Base-by-base conservation (phyloP, 768 basidiomycete species). In the button mushroom (Agaricus bisporus) region DNA sequence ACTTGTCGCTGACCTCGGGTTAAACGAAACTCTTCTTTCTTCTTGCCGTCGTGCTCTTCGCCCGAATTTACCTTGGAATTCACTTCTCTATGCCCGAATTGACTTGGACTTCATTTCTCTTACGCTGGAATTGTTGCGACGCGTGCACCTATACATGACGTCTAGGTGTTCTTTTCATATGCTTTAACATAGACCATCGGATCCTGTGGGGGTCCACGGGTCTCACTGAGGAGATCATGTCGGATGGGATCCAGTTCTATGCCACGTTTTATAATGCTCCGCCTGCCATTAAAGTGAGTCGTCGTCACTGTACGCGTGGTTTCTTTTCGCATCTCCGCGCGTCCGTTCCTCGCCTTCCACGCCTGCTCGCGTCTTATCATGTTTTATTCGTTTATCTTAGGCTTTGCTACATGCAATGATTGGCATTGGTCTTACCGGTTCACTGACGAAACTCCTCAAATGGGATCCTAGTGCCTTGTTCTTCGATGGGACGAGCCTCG, bases 391-490 rank as follows among this genome's bases (percentile, higher is more conserved):
- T 46, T 42, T 36, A 14, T 41, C 14, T 20, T 58, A 95, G 91
- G 92, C 91, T 0, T 72, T 95, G 51, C 75, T 97, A 55, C 94
- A 98, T 69, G 87, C 83, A 29, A 83, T 95, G 69, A 79, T 91
- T 43, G 86, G 81, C 15, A 76, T 94, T 15, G 90, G 91, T 10
- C 66, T 97, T 35, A 60, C 86, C 22, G 87, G 86, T 9, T 74
- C 93, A 48, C 60, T 93, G 9, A 77, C 80, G 44, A 98, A 97
- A 68, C 73, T 97, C 54, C 77, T 88, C 67, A 80, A 75, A 57
- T 97, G 93, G 91, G 84, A 86, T 63, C 94, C 97, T 63, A 91
- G 88, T 60, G 95, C 95, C 7, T 79, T 95, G 71, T 94, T 91
- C 74, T 98, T 98, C 67, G 95, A 98, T 67, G 95, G 95, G 18